Percentiles rank a stretch among this genome's conserved stretches.
Conservation (phyloP, 306 rosid genomes). For the Trichosanthes cucumerina region DNA sequence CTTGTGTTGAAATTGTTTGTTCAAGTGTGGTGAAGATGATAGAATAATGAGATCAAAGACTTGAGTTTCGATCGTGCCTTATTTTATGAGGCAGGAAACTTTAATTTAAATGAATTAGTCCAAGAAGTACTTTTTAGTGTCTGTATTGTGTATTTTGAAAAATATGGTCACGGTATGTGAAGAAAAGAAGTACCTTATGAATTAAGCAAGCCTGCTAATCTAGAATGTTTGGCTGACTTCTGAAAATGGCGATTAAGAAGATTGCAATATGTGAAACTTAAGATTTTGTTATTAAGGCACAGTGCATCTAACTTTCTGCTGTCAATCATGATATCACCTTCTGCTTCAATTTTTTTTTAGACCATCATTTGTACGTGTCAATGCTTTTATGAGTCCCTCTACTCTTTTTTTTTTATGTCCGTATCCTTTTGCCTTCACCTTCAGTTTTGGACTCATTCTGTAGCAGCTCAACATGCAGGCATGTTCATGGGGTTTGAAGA, state of each 20-base stretch:
- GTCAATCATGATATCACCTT: neutral
- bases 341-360: neutral
- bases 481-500: slow-evolving; percentile 88
- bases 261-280: neutral
- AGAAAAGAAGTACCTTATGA: neutral
- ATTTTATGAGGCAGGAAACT: too few relatives aligned
- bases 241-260: neutral
- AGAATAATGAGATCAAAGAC: too few relatives aligned
- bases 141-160: neutral
- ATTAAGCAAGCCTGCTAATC: neutral
- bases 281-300: neutral
- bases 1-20: too few relatives aligned
- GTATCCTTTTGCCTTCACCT: neutral
- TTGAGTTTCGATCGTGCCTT: too few relatives aligned
- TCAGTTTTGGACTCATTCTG: slow-evolving; percentile 6
- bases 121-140: neutral
- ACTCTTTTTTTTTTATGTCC: neutral
- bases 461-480: slow-evolving; percentile 38
- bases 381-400: neutral
- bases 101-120: too few relatives aligned
- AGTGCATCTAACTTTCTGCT: neutral
- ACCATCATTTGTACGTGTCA: neutral
- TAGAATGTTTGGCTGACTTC: neutral
- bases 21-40: too few relatives aligned
- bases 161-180: neutral